Base-by-base conservation (phyloP, 2,329 filamentous ascomycete species). In the Paracoccidioides brasiliensis region DNA sequence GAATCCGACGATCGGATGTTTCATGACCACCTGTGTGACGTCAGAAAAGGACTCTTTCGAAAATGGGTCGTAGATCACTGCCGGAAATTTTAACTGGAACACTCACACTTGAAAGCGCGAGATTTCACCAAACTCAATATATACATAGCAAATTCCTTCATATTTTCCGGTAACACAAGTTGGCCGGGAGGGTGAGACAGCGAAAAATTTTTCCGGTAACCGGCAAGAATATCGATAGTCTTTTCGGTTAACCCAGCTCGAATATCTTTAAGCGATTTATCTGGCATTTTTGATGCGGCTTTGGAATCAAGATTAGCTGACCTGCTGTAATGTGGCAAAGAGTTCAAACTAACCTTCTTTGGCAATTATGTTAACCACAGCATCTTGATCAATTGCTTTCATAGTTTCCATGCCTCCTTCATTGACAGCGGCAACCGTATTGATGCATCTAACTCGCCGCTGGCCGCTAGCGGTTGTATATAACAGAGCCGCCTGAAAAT, bases 101-200 rank as follows among this genome's bases (percentile, higher is more conserved):
- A 46, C 64, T 59, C 64, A 76, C 75, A 81, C 75, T 97, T 97
- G 75, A 97, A 90, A 2, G 91, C 90, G 56, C 93, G 83, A 56
- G 83, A 90, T 71, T 98, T 98, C 68, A 95, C 74, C 60, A 97
- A 75, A 50, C 87, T 85, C 8, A 98, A 83, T 72, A 94, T 88
- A 70, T 93, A 97, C 90, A 98, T 97, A 65, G 86, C 84, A 64
- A 95, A 90, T 68, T 98, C 93, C 69, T 97, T 97, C 35, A 98
- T 80, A 62, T 91, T 88, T 72, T 98, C 93, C 0, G 93, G 93
- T 72, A 98, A 83, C 35, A 98, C 90, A 35, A 98, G 81, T 70
- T 98, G 90, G 4, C 90, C 88, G 1, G 90, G 88, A 7, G 93
- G 91, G 65, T 95, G 88, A 2, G 83, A 81, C 56, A 87, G 87